Percentiles rank a stretch among this genome's conserved stretches.
Evolutionary conservation across 345 rosid species (phyloP).

Genomic region (Lenwebbia sp.): DNA sequence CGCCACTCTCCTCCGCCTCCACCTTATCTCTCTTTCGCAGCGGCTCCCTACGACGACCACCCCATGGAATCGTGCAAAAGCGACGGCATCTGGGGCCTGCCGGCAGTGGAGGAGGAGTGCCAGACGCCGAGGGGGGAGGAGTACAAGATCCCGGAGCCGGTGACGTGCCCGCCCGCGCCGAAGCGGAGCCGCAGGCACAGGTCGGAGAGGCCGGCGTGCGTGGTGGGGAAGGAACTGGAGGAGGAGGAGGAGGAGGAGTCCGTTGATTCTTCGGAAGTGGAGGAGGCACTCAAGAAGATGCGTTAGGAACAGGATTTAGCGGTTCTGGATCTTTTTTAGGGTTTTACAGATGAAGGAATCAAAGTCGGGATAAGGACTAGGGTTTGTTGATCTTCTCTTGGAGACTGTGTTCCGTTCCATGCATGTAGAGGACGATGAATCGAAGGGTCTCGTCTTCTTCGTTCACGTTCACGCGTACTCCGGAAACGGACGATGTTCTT

Average conservation of each 20-base stretch:
- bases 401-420: neutral
- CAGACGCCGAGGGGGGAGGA: slow-evolving; percentile 13
- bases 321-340: neutral
- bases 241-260: neutral
- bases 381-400: neutral
- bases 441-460: neutral
- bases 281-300: neutral
- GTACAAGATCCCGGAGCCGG: slow-evolving; percentile 5
- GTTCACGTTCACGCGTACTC: neutral
- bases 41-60: neutral
- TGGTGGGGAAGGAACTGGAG: neutral
- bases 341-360: neutral
- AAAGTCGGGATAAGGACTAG: neutral
- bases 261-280: neutral
- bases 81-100: neutral
- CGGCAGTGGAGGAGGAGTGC: slow-evolving; percentile 1
- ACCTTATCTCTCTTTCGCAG: neutral
- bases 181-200: slow-evolving; percentile 2
- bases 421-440: neutral
- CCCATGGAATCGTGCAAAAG: neutral
- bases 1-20: neutral
- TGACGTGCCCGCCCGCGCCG: slow-evolving; percentile 25
- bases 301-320: neutral
- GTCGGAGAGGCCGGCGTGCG: neutral
- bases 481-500: neutral